These are phyloP conservation scores for Solanum lignicaule DNA, from an alignment of 257 asterid genomes.

Conservation along the genomic window DNA sequence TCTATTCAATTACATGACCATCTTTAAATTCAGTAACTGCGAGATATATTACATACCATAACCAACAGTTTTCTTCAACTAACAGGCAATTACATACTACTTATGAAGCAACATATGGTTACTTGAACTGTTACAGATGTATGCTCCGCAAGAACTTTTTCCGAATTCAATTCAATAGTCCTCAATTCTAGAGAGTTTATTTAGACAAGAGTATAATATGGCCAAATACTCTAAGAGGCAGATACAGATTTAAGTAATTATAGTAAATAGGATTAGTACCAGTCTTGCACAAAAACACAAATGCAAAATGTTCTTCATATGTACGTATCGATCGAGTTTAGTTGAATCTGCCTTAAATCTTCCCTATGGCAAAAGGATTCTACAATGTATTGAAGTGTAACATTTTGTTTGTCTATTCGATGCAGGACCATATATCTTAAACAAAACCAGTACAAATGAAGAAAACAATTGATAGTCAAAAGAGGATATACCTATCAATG, in stretches of 20 bases:
- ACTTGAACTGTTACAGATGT: neutral
- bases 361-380: neutral
- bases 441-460: neutral
- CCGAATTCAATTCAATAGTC: neutral
- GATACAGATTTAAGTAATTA: too few relatives aligned
- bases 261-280: neutral
- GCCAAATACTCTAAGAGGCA: too few relatives aligned
- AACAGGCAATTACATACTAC: neutral
- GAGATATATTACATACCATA: neutral
- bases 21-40: neutral
- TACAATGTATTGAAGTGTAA: neutral
- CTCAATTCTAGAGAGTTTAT: neutral
- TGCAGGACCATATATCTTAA: neutral
- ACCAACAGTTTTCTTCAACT: neutral
- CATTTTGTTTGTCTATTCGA: neutral
- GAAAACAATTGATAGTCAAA: neutral
- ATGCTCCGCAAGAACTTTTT: neutral
- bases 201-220: too few relatives aligned
- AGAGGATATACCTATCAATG: constrained; percentile 52
- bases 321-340: too few relatives aligned
- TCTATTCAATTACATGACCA: neutral
- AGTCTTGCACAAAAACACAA: neutral
- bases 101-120: neutral
- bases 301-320: neutral
- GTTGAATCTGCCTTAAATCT: neutral